These are phyloP conservation scores for Pulveroboletus frians DNA, from an alignment of 768 basidiomycete species.

Conservation along the genomic window DNA sequence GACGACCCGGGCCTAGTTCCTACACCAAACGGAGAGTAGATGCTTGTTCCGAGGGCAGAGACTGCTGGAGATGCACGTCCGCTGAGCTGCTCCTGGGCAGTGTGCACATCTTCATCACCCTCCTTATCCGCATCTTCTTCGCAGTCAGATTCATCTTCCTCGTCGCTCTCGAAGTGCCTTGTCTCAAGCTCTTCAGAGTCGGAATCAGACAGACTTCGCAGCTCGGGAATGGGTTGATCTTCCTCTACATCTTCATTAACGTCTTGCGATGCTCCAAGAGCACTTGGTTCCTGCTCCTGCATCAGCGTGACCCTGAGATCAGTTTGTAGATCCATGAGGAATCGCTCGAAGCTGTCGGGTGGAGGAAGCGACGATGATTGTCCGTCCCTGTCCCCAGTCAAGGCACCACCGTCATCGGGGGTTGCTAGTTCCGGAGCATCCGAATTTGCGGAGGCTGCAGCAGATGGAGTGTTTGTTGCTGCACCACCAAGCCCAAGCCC, in stretches of 20 bases:
- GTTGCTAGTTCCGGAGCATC: slow-evolving; percentile 8
- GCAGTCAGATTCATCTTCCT: slow-evolving; percentile 25
- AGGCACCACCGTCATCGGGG: slow-evolving; percentile 3
- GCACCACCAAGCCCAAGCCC: slow-evolving; percentile 49
- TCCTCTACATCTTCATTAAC: slow-evolving; percentile 12
- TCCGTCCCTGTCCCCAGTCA: slow-evolving; percentile 9
- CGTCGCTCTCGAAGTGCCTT: slow-evolving; percentile 13
- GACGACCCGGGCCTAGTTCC: slow-evolving; percentile 1
- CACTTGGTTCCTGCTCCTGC: slow-evolving; percentile 25
- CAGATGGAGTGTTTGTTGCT: slow-evolving; percentile 4
- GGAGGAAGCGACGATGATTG: slow-evolving; percentile 31
- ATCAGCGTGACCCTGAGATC: slow-evolving; percentile 64
- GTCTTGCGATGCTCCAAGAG: slow-evolving; percentile 4
- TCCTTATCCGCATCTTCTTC: slow-evolving; percentile 30
- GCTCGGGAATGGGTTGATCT: slow-evolving; percentile 21
- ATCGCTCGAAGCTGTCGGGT: slow-evolving; percentile 76
- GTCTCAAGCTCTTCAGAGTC: slow-evolving; percentile 27
- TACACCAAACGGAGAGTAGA: slow-evolving; percentile 8
- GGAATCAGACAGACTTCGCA: slow-evolving; percentile 21
- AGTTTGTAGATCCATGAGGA: slow-evolving; percentile 70
- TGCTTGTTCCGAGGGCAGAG: slow-evolving; percentile 17
- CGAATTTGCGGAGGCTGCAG: slow-evolving; percentile 2
- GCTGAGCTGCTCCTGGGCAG: slow-evolving; percentile 19
- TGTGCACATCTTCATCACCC: slow-evolving; percentile 23
- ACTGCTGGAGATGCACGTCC: slow-evolving; percentile 25